Conservation (phyloP, 306 rosid species). For the cucumber (Cucumis sativus) region DNA sequence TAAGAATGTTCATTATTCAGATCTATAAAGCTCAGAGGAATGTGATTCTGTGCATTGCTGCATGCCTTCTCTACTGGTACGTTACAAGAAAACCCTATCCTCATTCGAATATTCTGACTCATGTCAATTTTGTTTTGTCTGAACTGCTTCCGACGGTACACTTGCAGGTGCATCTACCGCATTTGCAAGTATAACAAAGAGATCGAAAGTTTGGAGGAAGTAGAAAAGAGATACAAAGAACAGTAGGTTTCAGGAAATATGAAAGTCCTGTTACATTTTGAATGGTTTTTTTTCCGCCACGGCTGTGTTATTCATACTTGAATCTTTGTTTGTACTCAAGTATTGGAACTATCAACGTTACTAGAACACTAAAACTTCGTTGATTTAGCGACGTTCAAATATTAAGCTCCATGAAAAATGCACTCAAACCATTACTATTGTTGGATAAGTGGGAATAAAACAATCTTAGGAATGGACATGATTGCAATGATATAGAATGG, state of each 20-base stretch:
- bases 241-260: conserved; percentile 22
- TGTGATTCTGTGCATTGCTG: conserved; percentile 58
- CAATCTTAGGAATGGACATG: not conserved
- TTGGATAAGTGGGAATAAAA: not conserved
- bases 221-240: conserved; percentile 74
- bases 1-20: conserved; percentile 27
- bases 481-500: not conserved
- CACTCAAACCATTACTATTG: not conserved
- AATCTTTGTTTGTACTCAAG: not conserved
- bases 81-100: not conserved
- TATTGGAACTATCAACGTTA: not conserved
- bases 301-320: not conserved
- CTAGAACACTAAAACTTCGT: not conserved
- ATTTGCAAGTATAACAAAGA: conserved; percentile 69
- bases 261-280: not conserved
- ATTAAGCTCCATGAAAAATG: not conserved
- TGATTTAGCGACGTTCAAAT: not conserved
- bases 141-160: conserved; percentile 8
- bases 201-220: conserved; percentile 64
- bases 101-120: not conserved
- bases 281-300: not conserved
- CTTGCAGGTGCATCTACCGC: conserved; percentile 58
- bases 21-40: conserved; percentile 93
- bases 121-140: not conserved
- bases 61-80: conserved; percentile 86